These are phyloP conservation scores for Tuber aestivum DNA, from an alignment of 495 filamentous ascomycete genomes.

Conservation along the genomic window DNA sequence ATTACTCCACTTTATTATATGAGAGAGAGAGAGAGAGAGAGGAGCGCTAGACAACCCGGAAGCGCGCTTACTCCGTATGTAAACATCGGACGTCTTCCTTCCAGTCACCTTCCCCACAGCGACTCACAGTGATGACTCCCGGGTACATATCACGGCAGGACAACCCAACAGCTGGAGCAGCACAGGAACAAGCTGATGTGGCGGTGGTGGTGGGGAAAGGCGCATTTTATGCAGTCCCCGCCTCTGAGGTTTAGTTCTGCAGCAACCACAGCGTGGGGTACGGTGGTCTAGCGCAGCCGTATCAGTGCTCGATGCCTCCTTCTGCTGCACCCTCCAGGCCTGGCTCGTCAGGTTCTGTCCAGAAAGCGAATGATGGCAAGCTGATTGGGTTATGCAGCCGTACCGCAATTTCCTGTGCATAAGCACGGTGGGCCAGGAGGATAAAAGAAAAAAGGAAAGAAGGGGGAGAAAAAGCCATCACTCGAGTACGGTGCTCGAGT, in stretches of 20 bases:
- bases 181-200: background rate
- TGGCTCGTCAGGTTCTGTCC: background rate
- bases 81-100: background rate
- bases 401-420: slow-evolving; percentile 2
- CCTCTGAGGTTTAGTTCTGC: background rate
- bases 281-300: background rate
- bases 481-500: too few species aligned
- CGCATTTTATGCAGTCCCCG: background rate
- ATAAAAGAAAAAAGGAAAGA: background rate
- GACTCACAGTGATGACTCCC: background rate
- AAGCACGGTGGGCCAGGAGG: background rate
- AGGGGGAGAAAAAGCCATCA: background rate
- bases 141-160: background rate
- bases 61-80: background rate
- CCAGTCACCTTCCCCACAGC: background rate
- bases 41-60: background rate
- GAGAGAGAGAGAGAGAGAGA: background rate
- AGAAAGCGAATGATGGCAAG: background rate
- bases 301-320: background rate
- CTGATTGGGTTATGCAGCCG: slow-evolving; percentile 3
- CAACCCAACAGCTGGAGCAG: background rate
- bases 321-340: background rate
- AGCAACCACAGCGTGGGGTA: background rate
- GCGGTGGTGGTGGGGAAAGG: background rate
- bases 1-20: background rate